phyloP scores from a whole-genome alignment of 306 rosid species.

The Gastrolobium villosum region DNA sequence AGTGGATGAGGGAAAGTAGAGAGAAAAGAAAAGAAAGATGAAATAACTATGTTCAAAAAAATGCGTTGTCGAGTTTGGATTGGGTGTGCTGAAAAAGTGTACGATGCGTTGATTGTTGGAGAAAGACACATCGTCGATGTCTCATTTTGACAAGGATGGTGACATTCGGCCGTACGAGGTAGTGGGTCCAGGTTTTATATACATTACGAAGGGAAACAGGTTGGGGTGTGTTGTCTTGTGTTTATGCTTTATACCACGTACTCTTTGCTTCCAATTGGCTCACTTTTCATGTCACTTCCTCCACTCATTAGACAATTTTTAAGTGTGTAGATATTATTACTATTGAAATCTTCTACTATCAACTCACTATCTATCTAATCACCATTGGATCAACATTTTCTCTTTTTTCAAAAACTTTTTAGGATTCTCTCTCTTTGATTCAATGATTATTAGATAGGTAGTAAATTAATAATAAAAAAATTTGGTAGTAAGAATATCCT shows the following conservation, averaged over 20 bases:
- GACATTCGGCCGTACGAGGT: constrained; percentile 52
- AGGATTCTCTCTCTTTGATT: too few relatives aligned
- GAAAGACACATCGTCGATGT: constrained; percentile 34
- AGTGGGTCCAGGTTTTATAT: constrained; percentile 30
- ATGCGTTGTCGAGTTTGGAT: constrained; percentile 50
- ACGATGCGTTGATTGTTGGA: constrained; percentile 51
- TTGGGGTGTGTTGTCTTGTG: background rate
- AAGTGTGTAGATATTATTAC: too few relatives aligned
- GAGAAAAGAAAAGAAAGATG: background rate
- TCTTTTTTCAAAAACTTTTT: too few relatives aligned
- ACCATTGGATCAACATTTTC: too few relatives aligned
- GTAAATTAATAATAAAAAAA: too few relatives aligned
- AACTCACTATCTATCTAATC: too few relatives aligned
- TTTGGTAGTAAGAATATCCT: too few relatives aligned
- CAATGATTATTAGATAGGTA: too few relatives aligned
- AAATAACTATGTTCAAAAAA: constrained; percentile 9
- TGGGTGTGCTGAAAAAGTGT: constrained; percentile 27
- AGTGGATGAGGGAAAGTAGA: background rate
- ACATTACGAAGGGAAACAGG: background rate
- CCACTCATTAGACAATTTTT: too few relatives aligned
- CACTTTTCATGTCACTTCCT: too few relatives aligned
- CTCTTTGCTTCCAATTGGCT: constrained; percentile 24
- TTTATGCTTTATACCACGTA: background rate
- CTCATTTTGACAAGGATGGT: background rate
- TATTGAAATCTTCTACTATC: too few relatives aligned